Evolutionary conservation across 345 rosid genomes (phyloP), one percentile per base, ranked within the genome.

Genomic region (Ceriops decandra): DNA sequence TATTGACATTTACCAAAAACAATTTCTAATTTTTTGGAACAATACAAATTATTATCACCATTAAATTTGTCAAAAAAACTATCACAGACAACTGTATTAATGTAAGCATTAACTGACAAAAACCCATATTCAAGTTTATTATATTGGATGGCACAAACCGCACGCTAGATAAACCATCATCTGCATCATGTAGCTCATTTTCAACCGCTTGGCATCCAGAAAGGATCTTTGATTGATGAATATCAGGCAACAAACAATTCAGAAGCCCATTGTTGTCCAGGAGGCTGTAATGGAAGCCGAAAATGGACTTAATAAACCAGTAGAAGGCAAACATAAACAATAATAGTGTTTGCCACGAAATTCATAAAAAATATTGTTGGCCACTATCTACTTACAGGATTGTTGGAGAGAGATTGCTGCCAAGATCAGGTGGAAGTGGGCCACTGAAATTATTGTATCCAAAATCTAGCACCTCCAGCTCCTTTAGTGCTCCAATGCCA

Each of bases 201-300:
- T 81, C 85, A 75, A 80, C 79, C 33, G 76, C 73, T 70, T 82
- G 85, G 62, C 67, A 63, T 72, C 79, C 84, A 57, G 88, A 80
- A 74, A 74, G 42, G 60, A 22, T 66, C 67, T 71, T 76, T 64
- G 82, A 80, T 63, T 76, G 69, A 28, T 67, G 47, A 9, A 81
- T 53, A 62, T 82, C 83, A 5, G 85, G 82, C 10, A 27, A 56
- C 16, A 57, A 36, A 51, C 35, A 32, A 58, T 28, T 5, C 26
- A 38, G 62, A 56, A 38, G 35, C 9, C 36, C 62, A 36, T 57
- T 68, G 63, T 68, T 36, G 53, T 68, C 71, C 63, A 68, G 31
- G 32, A 68, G 63, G 22, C 71, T 68, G 26, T 26, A 35, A 53
- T 31, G 21, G 16, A 20, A 24, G 20, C 8, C n/a, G 7, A 8